phyloP scores from a whole-genome alignment of 768 basidiomycete genomes.

The Hygrocybe punicea region DNA sequence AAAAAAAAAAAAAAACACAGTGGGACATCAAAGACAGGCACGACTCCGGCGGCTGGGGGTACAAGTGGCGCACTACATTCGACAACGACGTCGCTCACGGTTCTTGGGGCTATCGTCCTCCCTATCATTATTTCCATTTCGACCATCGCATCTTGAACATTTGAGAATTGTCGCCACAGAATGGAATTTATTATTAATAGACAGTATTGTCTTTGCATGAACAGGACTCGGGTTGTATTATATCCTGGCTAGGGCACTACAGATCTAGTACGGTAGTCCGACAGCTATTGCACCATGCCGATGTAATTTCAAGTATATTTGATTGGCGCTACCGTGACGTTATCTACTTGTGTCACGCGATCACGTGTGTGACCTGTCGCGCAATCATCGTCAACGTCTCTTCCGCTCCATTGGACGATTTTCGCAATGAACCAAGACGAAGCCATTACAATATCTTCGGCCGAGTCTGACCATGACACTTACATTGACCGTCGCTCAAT shows the following conservation, averaged over 20 bases:
- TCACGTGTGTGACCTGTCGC: no score
- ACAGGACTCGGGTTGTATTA: no score
- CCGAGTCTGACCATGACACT: constrained; percentile 1
- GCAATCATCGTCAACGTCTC: no score
- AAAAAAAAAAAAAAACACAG: background rate
- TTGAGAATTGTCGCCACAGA: background rate
- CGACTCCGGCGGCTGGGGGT: background rate
- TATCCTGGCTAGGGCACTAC: no score
- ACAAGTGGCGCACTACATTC: background rate
- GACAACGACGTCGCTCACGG: background rate
- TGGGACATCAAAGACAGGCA: background rate
- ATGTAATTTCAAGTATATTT: no score
- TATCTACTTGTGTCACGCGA: no score
- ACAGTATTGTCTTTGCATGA: no score
- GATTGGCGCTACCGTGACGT: no score
- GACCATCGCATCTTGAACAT: background rate
- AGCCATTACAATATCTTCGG: constrained; percentile 1
- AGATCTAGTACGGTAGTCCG: no score
- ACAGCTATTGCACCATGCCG: no score
- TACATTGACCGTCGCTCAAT: constrained; percentile 47
- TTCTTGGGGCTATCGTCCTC: background rate
- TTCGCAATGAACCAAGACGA: constrained; percentile 3
- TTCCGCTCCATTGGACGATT: background rate
- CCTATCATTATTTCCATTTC: background rate
- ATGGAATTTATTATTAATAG: no score